These are phyloP conservation scores for Monilinia fructicola DNA, from an alignment of 2,329 filamentous ascomycete species.

Conservation along the genomic window DNA sequence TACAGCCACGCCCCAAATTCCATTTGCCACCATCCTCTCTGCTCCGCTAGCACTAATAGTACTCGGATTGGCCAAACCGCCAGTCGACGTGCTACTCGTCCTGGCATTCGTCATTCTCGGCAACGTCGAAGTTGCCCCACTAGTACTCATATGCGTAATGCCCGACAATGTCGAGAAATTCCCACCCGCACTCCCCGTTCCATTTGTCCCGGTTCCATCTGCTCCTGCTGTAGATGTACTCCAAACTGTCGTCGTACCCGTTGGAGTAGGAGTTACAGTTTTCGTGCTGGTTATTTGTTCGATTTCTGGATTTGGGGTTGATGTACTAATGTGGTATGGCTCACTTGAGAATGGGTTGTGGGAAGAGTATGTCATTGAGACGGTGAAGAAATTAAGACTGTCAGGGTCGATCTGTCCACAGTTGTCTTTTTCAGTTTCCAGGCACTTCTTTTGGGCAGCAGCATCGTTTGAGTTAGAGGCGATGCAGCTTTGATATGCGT, in stretches of 20 bases:
- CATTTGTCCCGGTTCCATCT: not conserved
- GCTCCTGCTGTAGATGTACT: not conserved
- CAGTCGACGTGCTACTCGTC: not conserved
- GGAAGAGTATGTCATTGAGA: not conserved
- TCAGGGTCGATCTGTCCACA: slow-evolving; percentile 49
- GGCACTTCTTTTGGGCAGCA: slow-evolving; percentile 50
- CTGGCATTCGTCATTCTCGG: not conserved
- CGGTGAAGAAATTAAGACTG: not conserved
- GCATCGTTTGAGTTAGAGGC: slow-evolving; percentile 46
- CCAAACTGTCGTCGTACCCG: slow-evolving; percentile 5
- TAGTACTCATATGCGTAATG: not conserved
- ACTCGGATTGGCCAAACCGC: not conserved
- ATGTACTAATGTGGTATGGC: not conserved
- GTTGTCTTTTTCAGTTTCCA: slow-evolving; percentile 40
- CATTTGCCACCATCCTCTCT: not conserved
- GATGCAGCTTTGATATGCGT: slow-evolving; percentile 51
- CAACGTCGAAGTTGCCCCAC: not conserved
- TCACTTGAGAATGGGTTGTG: not conserved
- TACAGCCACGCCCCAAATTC: not conserved
- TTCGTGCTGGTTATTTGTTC: not conserved
- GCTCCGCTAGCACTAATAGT: not conserved
- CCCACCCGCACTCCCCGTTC: not conserved
- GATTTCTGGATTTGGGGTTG: not conserved
- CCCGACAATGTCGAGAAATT: not conserved
- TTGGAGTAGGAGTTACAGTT: slow-evolving; percentile 1